Evolutionary conservation across 805 yeast species (phyloP), one percentile per base, ranked within the genome.

Genomic region (Candida sphagnicola): DNA sequence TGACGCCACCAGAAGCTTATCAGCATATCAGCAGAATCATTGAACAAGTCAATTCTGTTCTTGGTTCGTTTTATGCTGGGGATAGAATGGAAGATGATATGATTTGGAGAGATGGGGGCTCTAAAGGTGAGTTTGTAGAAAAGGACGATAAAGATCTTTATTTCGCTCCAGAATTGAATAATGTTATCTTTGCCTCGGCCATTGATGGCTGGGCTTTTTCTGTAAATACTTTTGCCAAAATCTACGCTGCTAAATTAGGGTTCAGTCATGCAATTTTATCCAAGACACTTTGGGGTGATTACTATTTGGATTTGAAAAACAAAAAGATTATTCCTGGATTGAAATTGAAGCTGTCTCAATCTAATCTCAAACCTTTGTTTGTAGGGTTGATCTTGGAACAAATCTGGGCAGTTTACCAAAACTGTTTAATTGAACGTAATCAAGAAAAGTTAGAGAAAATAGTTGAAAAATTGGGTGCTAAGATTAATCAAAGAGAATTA

Each of bases 181-280:
- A 91, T 54, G 96, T 91, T 4, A 78, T 91, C 0, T 91, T 91
- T 67, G 91, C 95, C 0, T 73, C 78, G 19, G 99, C 99, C 1
- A 71, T 85, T 14, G 99, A 93, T 62, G 98, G 98, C 10, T 93
- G 99, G 98, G 99, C 98, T 1, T 93, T 93, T 60, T 85, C 87
- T 31, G 71, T 93, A 35, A 78, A 86, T 37, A 96, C 93, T 48
- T 85, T 93, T 61, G 85, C 96, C 5, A 81, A 84, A 41, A 79
- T 93, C 24, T 87, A 88, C 57, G 93, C 84, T 62, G 77, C 78
- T 35, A 88, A 88, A 51, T 66, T 91, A 14, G 96, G 95, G 0
- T 83, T 91, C 48, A 85, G 86, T 46, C 80, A 89, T 45, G 78
- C 78, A 14, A 86, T 78, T 38, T 70, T 93, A 32, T 82, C 82